Evolutionary conservation across 2,329 filamentous ascomycete species (phyloP).

Genomic region (Elsinoe arachidis): DNA sequence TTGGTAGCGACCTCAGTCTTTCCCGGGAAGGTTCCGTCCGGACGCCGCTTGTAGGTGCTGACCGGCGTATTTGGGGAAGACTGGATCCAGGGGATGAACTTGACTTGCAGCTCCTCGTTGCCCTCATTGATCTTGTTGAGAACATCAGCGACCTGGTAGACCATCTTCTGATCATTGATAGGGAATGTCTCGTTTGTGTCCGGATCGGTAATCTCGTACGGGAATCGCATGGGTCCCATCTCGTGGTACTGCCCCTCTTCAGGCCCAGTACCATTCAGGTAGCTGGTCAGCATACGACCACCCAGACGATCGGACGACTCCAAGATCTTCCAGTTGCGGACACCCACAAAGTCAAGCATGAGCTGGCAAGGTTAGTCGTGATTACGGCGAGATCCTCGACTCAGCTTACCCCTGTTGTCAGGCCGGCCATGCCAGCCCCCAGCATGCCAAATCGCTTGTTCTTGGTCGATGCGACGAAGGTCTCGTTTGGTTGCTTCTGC

Average conservation of each 20-base stretch:
- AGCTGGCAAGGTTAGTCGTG: conserved; percentile 18
- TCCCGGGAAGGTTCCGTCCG: conserved; percentile 47
- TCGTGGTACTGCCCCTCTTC: conserved; percentile 60
- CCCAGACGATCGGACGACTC: conserved; percentile 54
- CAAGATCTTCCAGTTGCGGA: conserved; percentile 53
- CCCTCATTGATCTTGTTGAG: conserved; percentile 53
- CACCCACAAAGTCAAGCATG: conserved; percentile 44
- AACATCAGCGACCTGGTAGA: conserved; percentile 54
- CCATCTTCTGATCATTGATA: conserved; percentile 55
- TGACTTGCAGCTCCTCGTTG: conserved; percentile 41
- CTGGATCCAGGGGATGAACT: conserved; percentile 57
- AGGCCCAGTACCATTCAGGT: conserved; percentile 49
- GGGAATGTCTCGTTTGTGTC: conserved; percentile 48
- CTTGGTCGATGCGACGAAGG: conserved; percentile 48
- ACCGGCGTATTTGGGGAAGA: conserved; percentile 45
- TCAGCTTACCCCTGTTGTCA: conserved; percentile 48
- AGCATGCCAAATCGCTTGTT: conserved; percentile 53
- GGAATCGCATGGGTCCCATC: conserved; percentile 59
- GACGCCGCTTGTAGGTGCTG: conserved; percentile 41
- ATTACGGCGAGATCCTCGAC: background rate
- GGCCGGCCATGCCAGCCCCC: conserved; percentile 56
- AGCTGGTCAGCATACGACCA: conserved; percentile 55
- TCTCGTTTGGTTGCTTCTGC: conserved; percentile 44
- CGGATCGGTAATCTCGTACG: conserved; percentile 38
- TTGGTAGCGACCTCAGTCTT: conserved; percentile 40